Evolutionary conservation across 495 filamentous ascomycete species (phyloP), one percentile per base, ranked within the genome.

Genomic region (Penicillium cosmopolitanum): DNA sequence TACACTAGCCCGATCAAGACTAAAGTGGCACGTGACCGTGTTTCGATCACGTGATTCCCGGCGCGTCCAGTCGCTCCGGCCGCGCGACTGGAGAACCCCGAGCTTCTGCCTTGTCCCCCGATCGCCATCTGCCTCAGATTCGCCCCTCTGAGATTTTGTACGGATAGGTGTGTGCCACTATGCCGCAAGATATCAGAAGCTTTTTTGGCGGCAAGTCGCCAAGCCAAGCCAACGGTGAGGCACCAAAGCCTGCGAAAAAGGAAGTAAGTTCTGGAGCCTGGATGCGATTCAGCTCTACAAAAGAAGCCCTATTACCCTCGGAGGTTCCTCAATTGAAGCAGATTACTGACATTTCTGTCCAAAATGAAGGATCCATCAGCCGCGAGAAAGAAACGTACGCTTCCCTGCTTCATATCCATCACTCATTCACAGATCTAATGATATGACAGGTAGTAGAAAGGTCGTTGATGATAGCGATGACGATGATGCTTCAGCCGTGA

Each of bases 381-480:
- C 11, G 55, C 69, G n/a, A 71, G 75, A 36, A 77, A 73, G 58
- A 74, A 71, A 60, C 74, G 78, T 80, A 78, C 52, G 76, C 9
- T 50, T 3, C 10, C 18, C 40, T 31, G 13, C 43, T 50, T 36
- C 28, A 53, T 34, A 12, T 33, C 13, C 1, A 31, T 33, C 13
- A 12, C 15, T n/a, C 23, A 16, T 28, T 47, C 11, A 13, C 19
- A 5, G 12, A 42, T 60, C 63, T 68, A 69, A 71, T 50, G 5
- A 48, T 23, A 21, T 23, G 36, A 19, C 57, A 89, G 86, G 84
- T 56, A 82, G 77, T 50, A 83, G 89, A 42, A 91, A 90, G 66
- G 82, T 93, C 23, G 75, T 93, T 34, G 87, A 89, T 61, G 90
- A 92, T 53, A 91, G 88, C 64, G 88, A 90, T 42, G 89, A 93